These are phyloP conservation scores for Fusarium continuum DNA, from an alignment of 2,329 filamentous ascomycete species.

Conservation along the genomic window DNA sequence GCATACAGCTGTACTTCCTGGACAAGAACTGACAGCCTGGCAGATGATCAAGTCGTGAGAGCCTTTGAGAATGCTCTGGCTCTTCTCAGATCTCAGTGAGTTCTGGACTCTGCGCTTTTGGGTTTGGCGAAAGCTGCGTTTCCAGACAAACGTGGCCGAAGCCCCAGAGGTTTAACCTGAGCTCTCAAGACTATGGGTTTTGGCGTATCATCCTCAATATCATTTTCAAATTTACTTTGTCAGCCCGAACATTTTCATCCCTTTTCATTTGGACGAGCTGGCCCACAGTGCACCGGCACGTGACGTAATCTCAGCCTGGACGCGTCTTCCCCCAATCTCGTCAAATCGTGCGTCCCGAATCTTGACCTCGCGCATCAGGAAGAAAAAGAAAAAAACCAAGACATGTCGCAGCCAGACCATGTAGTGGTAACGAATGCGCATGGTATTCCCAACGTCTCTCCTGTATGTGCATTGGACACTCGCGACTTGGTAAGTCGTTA, in stretches of 20 bases:
- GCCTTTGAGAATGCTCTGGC: conserved; percentile 71
- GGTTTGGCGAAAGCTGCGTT: background rate
- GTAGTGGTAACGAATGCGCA: conserved; percentile 19
- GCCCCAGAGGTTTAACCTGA: no score
- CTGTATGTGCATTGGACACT: conserved; percentile 28
- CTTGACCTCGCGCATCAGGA: conserved; percentile 5
- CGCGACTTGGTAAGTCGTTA: background rate
- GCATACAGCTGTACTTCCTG: background rate
- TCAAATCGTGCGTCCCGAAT: conserved; percentile 10
- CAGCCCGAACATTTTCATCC: background rate
- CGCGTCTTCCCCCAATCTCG: conserved; percentile 29
- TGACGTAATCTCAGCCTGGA: conserved; percentile 29
- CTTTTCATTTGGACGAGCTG: background rate
- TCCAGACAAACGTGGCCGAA: background rate
- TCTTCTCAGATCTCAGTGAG: conserved; percentile 55
- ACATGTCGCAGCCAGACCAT: conserved; percentile 36
- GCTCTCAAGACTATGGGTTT: background rate
- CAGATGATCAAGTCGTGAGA: conserved; percentile 64
- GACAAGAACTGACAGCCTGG: conserved; percentile 26
- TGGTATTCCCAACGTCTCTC: conserved; percentile 40
- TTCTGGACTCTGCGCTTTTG: background rate
- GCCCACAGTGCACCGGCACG: conserved; percentile 30
- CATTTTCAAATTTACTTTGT: background rate
- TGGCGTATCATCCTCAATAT: background rate
- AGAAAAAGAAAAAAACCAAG: conserved; percentile 13